Conservation (phyloP, 306 rosid genomes). For the Quercus aquifolioides region DNA sequence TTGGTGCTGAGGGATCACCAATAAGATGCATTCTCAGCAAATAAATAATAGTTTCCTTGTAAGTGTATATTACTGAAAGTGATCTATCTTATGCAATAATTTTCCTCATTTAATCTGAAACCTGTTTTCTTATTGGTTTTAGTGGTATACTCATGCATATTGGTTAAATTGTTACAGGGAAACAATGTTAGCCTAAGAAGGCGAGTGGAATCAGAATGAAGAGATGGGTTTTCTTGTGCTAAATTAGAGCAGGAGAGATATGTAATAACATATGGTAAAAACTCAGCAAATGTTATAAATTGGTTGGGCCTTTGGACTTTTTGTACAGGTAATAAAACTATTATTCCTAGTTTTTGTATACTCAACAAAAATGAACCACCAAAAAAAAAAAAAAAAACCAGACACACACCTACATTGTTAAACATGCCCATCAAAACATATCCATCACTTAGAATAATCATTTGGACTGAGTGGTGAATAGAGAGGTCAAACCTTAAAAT, state of each 20-base stretch:
- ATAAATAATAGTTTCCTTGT: slow-evolving; percentile 36
- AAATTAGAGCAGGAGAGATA: not conserved
- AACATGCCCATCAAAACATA: too few relatives aligned
- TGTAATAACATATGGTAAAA: not conserved
- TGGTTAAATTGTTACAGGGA: slow-evolving; percentile 14
- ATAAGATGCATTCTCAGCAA: slow-evolving; percentile 83
- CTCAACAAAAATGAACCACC: too few relatives aligned
- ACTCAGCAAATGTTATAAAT: too few relatives aligned
- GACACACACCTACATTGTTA: too few relatives aligned
- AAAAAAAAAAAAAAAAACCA: too few relatives aligned
- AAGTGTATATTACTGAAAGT: slow-evolving; percentile 1
- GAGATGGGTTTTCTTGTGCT: not conserved
- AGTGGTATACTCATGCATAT: not conserved
- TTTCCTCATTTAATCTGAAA: not conserved
- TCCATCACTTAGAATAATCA: too few relatives aligned
- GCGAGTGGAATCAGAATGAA: not conserved
- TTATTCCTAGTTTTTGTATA: too few relatives aligned
- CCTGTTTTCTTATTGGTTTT: not conserved
- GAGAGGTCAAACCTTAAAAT: too few relatives aligned
- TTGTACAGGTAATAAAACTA: too few relatives aligned
- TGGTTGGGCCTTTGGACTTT: too few relatives aligned
- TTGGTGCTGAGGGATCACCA: slow-evolving; percentile 93
- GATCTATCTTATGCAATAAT: not conserved
- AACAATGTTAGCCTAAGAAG: not conserved
- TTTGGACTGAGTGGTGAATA: too few relatives aligned